Evolutionary conservation across 805 yeast species (phyloP).

Genomic region (Kazachstania psychrophila): DNA sequence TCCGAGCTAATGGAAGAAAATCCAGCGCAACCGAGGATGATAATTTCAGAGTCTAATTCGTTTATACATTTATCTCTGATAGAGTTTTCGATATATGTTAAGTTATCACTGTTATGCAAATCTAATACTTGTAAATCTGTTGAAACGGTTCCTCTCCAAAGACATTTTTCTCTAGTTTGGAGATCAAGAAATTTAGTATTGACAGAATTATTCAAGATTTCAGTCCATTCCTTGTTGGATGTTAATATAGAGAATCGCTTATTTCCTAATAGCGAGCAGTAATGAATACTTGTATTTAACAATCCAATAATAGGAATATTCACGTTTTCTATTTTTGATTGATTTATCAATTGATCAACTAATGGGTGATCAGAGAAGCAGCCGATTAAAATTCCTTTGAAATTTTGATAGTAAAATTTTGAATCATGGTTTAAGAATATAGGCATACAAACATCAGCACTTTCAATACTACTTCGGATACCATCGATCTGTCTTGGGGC

Average conservation of each 20-base stretch:
- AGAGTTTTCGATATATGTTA: slow-evolving; percentile 10
- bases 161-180: neutral
- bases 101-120: slow-evolving; percentile 10
- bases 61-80: slow-evolving; percentile 13
- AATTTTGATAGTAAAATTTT: slow-evolving; percentile 10
- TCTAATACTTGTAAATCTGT: slow-evolving; percentile 13
- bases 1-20: slow-evolving; percentile 16
- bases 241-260: slow-evolving; percentile 19
- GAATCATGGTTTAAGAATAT: slow-evolving; percentile 9
- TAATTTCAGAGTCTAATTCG: slow-evolving; percentile 9
- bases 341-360: slow-evolving; percentile 6
- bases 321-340: neutral
- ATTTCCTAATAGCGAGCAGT: slow-evolving; percentile 9
- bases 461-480: slow-evolving; percentile 10
- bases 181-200: slow-evolving; percentile 6
- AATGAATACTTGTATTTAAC: slow-evolving; percentile 13
- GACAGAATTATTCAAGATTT: slow-evolving; percentile 13
- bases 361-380: slow-evolving; percentile 25
- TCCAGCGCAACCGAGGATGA: slow-evolving; percentile 25
- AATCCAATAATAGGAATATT: slow-evolving; percentile 10
- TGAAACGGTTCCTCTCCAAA: slow-evolving; percentile 13
- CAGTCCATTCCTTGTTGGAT: slow-evolving; percentile 21
- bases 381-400: slow-evolving; percentile 19
- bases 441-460: slow-evolving; percentile 16
- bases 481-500: slow-evolving; percentile 21